Evolutionary conservation across 768 basidiomycete species (phyloP).

Genomic region (Ramaria rubella): DNA sequence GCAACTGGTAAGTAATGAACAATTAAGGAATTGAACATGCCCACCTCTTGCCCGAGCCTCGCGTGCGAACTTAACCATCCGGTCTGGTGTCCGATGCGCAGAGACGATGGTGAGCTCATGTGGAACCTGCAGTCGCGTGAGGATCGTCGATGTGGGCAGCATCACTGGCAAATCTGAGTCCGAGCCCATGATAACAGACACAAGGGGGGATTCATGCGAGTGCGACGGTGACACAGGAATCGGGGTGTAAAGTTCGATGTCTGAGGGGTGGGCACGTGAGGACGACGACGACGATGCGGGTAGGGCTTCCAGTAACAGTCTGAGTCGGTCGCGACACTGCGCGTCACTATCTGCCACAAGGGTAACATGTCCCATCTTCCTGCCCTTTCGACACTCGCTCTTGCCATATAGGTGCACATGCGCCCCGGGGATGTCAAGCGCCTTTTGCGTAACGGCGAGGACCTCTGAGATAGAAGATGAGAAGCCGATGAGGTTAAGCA

Average conservation of each 20-base stretch:
- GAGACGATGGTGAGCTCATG: conserved; percentile 96
- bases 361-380: conserved; percentile 98
- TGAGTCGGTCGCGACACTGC: conserved; percentile 58
- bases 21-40: too few species aligned
- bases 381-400: conserved; percentile 74
- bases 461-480: conserved; percentile 62
- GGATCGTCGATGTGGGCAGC: conserved; percentile 78
- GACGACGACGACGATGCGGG: conserved; percentile 30
- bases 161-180: conserved; percentile 96
- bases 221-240: conserved; percentile 36
- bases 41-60: conserved; percentile 62
- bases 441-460: conserved; percentile 44
- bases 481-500: conserved; percentile 93
- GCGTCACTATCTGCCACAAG: conserved; percentile 79
- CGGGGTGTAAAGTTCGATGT: conserved; percentile 50
- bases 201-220: conserved; percentile 66
- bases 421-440: conserved; percentile 67
- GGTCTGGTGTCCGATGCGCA: conserved; percentile 89
- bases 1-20: conserved; percentile 17
- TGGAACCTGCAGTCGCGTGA: conserved; percentile 76
- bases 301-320: conserved; percentile 62
- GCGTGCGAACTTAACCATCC: conserved; percentile 77
- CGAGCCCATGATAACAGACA: conserved; percentile 96
- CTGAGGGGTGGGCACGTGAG: conserved; percentile 26
- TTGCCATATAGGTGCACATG: conserved; percentile 94